A percentile compares a stretch with the other conserved stretches of the same genome.
These are phyloP conservation scores for Ophiosphaerella korrae DNA, from an alignment of 2,329 filamentous ascomycete species.

Conservation along the genomic window DNA sequence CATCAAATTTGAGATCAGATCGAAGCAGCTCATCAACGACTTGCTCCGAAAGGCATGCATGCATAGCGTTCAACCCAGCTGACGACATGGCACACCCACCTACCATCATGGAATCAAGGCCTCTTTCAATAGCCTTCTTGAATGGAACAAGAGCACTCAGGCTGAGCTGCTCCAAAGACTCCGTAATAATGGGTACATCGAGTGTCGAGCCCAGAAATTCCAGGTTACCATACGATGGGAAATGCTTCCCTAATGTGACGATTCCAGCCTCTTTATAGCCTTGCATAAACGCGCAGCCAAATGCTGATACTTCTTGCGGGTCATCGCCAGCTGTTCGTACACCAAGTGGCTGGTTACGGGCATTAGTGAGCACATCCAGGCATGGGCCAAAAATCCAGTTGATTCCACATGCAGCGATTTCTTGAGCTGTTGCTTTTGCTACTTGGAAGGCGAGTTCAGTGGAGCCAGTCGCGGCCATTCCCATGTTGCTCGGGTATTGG, in stretches of 20 bases:
- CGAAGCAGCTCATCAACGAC: conserved; percentile 88
- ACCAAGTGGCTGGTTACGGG: conserved; percentile 85
- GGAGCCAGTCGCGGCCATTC: conserved; percentile 87
- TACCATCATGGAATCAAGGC: conserved; percentile 93
- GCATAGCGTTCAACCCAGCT: conserved; percentile 90
- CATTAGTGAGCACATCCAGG: conserved; percentile 91
- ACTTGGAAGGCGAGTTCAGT: conserved; percentile 85
- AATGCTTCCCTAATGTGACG: conserved; percentile 92
- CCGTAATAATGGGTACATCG: conserved; percentile 93
- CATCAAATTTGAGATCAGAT: conserved; percentile 86
- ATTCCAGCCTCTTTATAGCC: conserved; percentile 91
- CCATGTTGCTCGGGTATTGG: conserved; percentile 97
- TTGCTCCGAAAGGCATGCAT: conserved; percentile 90
- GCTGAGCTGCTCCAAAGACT: conserved; percentile 89
- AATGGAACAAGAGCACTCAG: conserved; percentile 92
- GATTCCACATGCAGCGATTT: conserved; percentile 89
- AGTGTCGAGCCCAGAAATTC: conserved; percentile 90
- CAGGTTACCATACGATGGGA: conserved; percentile 92
- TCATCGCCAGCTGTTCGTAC: conserved; percentile 91
- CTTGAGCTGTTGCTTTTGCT: conserved; percentile 89
- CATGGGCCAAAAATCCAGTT: conserved; percentile 96
- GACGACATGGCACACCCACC: conserved; percentile 93
- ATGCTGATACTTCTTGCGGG: conserved; percentile 91
- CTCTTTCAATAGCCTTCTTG: conserved; percentile 83
- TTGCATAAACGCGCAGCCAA: conserved; percentile 86